Evolutionary conservation across 2,329 filamentous ascomycete genomes (phyloP).

Genomic region (Dothideomycetes sp.): DNA sequence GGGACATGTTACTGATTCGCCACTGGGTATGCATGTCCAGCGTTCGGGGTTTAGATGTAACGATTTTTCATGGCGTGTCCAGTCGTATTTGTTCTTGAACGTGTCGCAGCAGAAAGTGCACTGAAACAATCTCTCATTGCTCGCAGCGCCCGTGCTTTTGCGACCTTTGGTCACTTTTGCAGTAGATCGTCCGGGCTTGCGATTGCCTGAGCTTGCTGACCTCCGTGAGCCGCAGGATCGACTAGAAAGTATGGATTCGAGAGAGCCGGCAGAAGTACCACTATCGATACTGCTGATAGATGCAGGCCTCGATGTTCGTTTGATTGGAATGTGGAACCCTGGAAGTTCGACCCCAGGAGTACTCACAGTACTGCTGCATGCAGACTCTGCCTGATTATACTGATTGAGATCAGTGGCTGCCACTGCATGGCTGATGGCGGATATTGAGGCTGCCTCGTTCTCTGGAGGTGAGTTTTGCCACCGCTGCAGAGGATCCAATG

Average conservation of each 20-base stretch:
- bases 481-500: slow-evolving; percentile 50
- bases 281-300: slow-evolving; percentile 10
- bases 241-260: slow-evolving; percentile 9
- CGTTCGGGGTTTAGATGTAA: slow-evolving; percentile 57
- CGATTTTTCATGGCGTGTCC: slow-evolving; percentile 58
- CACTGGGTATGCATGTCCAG: slow-evolving; percentile 51
- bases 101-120: slow-evolving; percentile 51
- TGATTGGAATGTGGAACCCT: slow-evolving; percentile 1
- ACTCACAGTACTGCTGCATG: slow-evolving; percentile 8
- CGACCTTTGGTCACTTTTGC: slow-evolving; percentile 7
- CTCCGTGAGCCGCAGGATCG: slow-evolving; percentile 2
- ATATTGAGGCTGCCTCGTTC: slow-evolving; percentile 56
- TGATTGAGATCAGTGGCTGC: slow-evolving; percentile 25
- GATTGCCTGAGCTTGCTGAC: neutral
- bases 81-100: slow-evolving; percentile 50
- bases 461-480: slow-evolving; percentile 62
- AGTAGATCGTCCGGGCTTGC: neutral
- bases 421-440: slow-evolving; percentile 55
- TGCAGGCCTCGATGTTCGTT: slow-evolving; percentile 6
- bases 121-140: slow-evolving; percentile 32
- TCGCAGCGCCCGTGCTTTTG: neutral
- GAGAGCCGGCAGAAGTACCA: slow-evolving; percentile 5
- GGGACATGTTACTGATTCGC: slow-evolving; percentile 32
- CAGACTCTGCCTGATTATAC: slow-evolving; percentile 11
- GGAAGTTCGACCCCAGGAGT: neutral